Conservation (phyloP, 2,329 filamentous ascomycete species). For the Corynespora cassiicola region DNA sequence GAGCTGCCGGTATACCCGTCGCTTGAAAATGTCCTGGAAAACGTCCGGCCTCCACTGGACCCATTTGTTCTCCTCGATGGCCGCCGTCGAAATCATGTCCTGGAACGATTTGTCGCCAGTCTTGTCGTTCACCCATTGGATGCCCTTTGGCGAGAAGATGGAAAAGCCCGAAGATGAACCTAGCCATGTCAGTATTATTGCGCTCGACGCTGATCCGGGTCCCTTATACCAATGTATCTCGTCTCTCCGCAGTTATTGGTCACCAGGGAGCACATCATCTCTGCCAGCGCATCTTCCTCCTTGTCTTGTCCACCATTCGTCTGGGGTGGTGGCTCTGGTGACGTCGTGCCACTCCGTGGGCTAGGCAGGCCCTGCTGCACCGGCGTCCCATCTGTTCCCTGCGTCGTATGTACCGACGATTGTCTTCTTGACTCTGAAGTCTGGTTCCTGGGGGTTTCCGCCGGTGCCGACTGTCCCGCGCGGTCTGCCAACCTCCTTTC, state of each 20-base stretch:
- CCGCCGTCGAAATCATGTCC: conserved; percentile 87
- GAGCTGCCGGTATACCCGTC: conserved; percentile 81
- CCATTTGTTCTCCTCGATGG: conserved; percentile 93
- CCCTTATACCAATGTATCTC: conserved; percentile 82
- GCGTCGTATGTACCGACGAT: conserved; percentile 40
- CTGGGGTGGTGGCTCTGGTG: conserved; percentile 56
- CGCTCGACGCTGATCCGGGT: background rate
- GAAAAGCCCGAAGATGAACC: conserved; percentile 97
- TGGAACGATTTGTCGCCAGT: conserved; percentile 96
- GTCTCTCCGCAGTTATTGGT: conserved; percentile 96
- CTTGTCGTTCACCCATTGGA: conserved; percentile 98
- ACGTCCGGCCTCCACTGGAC: conserved; percentile 98
- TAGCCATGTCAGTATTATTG: conserved; percentile 46
- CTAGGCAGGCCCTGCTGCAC: conserved; percentile 55
- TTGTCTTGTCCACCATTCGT: conserved; percentile 50
- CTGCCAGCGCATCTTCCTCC: conserved; percentile 86
- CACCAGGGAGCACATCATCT: conserved; percentile 98
- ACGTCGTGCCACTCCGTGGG: conserved; percentile 58
- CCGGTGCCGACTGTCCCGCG: conserved; percentile 32
- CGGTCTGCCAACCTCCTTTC: conserved; percentile 74
- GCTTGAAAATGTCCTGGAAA: conserved; percentile 88
- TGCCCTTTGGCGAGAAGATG: conserved; percentile 97
- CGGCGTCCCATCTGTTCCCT: conserved; percentile 50
- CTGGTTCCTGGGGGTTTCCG: conserved; percentile 21
- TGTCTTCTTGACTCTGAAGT: conserved; percentile 48